Conservation (phyloP, 169 alveolate genomes). For the Eimeria acervulina region DNA sequence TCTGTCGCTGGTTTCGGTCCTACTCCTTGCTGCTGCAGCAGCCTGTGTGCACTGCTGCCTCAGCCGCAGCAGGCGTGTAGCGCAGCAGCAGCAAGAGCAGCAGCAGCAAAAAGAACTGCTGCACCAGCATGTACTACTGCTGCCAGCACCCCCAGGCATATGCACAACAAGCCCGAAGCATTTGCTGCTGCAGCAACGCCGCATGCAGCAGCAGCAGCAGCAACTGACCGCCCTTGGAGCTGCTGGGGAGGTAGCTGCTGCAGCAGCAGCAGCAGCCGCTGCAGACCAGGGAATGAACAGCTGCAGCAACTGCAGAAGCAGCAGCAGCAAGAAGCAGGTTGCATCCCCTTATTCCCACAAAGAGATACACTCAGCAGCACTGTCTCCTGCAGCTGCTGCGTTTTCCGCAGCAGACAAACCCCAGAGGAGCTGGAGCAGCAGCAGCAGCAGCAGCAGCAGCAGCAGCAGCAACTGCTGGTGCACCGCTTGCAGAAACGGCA, state of each 20-base stretch:
- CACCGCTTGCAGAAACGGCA: neutral
- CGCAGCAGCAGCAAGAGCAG: neutral
- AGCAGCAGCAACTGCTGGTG: neutral
- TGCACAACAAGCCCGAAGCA: neutral
- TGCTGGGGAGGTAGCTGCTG: conserved; percentile 15
- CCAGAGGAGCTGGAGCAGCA: neutral
- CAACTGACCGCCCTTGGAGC: neutral
- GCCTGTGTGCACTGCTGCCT: neutral
- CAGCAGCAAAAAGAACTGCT: neutral
- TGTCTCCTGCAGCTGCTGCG: conserved; percentile 34
- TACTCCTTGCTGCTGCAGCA: conserved; percentile 20
- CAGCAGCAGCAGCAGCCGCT: conserved; percentile 34
- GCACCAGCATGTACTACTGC: neutral
- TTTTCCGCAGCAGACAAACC: neutral
- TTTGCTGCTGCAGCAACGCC: conserved; percentile 31
- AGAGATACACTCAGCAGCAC: neutral
- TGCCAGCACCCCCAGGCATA: neutral
- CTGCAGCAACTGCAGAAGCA: conserved; percentile 30
- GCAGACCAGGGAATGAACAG: neutral
- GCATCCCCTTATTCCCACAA: neutral
- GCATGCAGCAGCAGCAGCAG: conserved; percentile 35
- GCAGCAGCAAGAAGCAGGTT: neutral
- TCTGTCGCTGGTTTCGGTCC: neutral
- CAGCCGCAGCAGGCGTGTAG: conserved; percentile 21
- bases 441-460: conserved; percentile 33